Percentiles rank a stretch among this genome's conserved stretches.
phyloP scores from a whole-genome alignment of 305 asterid genomes.

The Fraxinus nigra region DNA sequence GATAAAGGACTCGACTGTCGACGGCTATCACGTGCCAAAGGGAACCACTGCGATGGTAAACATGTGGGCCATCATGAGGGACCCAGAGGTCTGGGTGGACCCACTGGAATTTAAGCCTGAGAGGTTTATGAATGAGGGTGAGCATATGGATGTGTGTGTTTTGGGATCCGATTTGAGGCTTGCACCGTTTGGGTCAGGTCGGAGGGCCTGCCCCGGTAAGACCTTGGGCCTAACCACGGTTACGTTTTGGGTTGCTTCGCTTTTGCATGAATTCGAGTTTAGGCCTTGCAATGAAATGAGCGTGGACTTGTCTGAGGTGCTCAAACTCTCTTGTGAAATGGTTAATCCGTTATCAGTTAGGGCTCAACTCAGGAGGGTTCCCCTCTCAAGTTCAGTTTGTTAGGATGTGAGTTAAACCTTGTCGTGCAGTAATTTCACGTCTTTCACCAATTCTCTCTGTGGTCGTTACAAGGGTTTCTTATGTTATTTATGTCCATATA shows the following conservation, averaged over 20 bases:
- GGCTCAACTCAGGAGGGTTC: slow-evolving; percentile 35
- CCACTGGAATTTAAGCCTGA: slow-evolving; percentile 61
- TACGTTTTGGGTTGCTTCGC: slow-evolving; percentile 61
- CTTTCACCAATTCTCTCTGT: not conserved
- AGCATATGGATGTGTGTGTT: slow-evolving; percentile 31
- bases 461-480: not conserved
- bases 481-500: not conserved
- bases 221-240: slow-evolving; percentile 60
- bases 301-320: slow-evolving; percentile 54
- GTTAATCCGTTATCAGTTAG: slow-evolving; percentile 53
- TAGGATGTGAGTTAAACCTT: not conserved
- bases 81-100: slow-evolving; percentile 56
- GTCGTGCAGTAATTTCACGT: not conserved
- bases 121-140: slow-evolving; percentile 36
- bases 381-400: not conserved
- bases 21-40: slow-evolving; percentile 63
- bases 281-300: not conserved
- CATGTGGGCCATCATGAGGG: slow-evolving; percentile 89
- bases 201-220: slow-evolving; percentile 81
- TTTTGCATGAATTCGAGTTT: slow-evolving; percentile 53
- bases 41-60: slow-evolving; percentile 84
- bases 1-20: slow-evolving; percentile 51
- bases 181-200: slow-evolving; percentile 83
- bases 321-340: slow-evolving; percentile 73
- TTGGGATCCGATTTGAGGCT: slow-evolving; percentile 69